phyloP scores from a whole-genome alignment of 2,329 filamentous ascomycete species.

The Penicillium rolfsii region DNA sequence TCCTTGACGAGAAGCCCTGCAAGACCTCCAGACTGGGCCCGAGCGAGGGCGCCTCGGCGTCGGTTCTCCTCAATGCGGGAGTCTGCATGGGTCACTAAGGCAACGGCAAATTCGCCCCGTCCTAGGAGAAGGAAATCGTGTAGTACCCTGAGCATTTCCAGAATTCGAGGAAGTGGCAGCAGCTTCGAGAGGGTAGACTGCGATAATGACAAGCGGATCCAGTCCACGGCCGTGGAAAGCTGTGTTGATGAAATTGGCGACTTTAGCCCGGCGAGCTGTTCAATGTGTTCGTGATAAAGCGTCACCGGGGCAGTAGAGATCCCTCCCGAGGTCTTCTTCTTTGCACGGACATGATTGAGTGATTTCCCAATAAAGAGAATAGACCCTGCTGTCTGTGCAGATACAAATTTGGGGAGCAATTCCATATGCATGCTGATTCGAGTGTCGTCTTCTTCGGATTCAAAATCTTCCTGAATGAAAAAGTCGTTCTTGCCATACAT shows the following conservation, averaged over 20 bases:
- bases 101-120: constrained; percentile 87
- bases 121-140: constrained; percentile 86
- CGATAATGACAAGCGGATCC: constrained; percentile 79
- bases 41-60: constrained; percentile 65
- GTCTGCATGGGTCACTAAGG: constrained; percentile 82
- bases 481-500: constrained; percentile 81
- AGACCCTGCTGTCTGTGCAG: constrained; percentile 71
- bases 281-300: constrained; percentile 47
- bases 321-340: constrained; percentile 42
- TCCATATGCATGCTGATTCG: constrained; percentile 63
- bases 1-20: constrained; percentile 76
- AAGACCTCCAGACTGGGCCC: constrained; percentile 53
- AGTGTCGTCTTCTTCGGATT: constrained; percentile 44
- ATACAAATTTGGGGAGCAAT: constrained; percentile 79
- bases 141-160: constrained; percentile 75
- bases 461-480: constrained; percentile 65
- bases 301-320: constrained; percentile 60
- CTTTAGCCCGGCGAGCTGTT: constrained; percentile 67
- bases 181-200: constrained; percentile 81
- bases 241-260: constrained; percentile 74
- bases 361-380: constrained; percentile 91
- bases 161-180: constrained; percentile 74
- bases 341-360: constrained; percentile 75
- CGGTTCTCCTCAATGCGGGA: constrained; percentile 70
- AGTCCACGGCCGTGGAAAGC: constrained; percentile 72